Evolutionary conservation across 2,329 filamentous ascomycete genomes (phyloP), one percentile per base, ranked within the genome.

Genomic region (Sporothrix protearum): DNA sequence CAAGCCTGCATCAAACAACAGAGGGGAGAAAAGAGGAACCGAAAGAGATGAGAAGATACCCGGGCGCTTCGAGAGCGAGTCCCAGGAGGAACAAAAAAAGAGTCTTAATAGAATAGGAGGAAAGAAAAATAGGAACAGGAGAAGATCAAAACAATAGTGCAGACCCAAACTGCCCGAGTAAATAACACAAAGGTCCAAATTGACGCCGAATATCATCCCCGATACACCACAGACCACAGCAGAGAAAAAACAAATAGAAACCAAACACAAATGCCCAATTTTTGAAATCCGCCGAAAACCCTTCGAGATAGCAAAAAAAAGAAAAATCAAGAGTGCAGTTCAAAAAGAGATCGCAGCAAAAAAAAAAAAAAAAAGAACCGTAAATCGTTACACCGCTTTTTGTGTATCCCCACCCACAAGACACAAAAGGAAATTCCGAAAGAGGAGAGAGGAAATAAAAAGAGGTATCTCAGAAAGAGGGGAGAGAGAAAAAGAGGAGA

Each of bases 381-480:
- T 67, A 53, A 67, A 67, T 67, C 64, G 45, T 67, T 67, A 67
- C 64, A 67, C 63, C 63, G 45, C 45, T 36, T 51, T 67, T 67
- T 67, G 64, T 67, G 64, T 39, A 67, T 67, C 64, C 16, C 64
- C 16, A 16, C 64, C 45, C 16, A 36, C n/a, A n/a, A n/a, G 25
- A 67, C 64, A 49, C 63, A 67, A 36, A 49, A 16, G 16, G 22
- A 55, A 42, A 28, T 6, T 28, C 33, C 49, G n/a, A 68, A 55
- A 22, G 51, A 63, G 49, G 51, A 28, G 49, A 51, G 47, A 73
- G 39, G 36, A 45, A 42, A 19, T 68, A 3, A 63, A 55, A 22
- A 42, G 30, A 49, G 59, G 42, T 47, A 47, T 47, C 42, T 47
- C 42, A 47, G 6, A 64, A 55, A 47, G n/a, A 33, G 9, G 59